A percentile compares a stretch with the other conserved stretches of the same genome.
Evolutionary conservation across 805 yeast species (phyloP).

Genomic region (Kodamaea neixiangensis): DNA sequence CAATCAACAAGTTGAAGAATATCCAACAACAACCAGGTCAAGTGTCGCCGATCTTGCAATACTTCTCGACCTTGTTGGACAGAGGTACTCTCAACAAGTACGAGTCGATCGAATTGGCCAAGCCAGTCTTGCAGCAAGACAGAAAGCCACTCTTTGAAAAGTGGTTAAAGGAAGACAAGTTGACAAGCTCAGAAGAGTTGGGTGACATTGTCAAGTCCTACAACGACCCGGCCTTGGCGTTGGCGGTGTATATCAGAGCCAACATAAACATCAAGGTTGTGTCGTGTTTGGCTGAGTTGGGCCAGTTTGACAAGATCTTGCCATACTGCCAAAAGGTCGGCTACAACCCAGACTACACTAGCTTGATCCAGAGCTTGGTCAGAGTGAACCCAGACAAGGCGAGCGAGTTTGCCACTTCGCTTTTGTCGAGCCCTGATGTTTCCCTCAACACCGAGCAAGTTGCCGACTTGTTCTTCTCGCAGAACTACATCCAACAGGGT

Average conservation of each 20-base stretch:
- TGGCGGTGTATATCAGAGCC: constrained; percentile 87
- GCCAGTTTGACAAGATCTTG: constrained; percentile 92
- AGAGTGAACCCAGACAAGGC: constrained; percentile 97
- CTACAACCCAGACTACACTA: constrained; percentile 87
- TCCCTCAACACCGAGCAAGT: constrained; percentile 78
- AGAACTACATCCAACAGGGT: constrained; percentile 94
- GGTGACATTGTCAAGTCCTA: constrained; percentile 94
- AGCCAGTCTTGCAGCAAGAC: constrained; percentile 93
- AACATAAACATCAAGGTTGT: constrained; percentile 86
- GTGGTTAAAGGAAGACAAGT: constrained; percentile 94
- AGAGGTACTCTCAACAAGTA: constrained; percentile 90
- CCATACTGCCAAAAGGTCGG: constrained; percentile 91
- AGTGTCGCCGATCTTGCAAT: constrained; percentile 90
- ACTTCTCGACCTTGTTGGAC: constrained; percentile 87
- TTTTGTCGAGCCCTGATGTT: constrained; percentile 60
- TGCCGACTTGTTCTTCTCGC: constrained; percentile 92
- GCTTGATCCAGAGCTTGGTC: constrained; percentile 84
- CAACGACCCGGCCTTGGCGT: constrained; percentile 75
- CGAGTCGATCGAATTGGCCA: constrained; percentile 93
- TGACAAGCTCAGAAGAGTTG: constrained; percentile 92
- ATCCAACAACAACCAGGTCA: constrained; percentile 93
- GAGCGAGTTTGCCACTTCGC: constrained; percentile 90
- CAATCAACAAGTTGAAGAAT: constrained; percentile 88
- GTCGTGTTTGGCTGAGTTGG: constrained; percentile 87
- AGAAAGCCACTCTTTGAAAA: constrained; percentile 92